Conservation (phyloP, 2,329 filamentous ascomycete species). For the Thelonectria blattea region DNA sequence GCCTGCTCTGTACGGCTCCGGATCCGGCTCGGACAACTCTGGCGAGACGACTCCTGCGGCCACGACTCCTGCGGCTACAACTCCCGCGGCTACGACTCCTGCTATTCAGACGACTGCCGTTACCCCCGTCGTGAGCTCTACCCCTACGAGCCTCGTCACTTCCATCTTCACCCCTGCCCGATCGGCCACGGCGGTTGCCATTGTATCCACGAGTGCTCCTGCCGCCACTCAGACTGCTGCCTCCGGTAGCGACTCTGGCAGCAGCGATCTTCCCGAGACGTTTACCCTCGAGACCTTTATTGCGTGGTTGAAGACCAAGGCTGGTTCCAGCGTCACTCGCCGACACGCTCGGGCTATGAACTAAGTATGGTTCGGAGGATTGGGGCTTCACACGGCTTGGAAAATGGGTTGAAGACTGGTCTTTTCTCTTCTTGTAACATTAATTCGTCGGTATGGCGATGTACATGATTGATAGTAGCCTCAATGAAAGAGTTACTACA, state of each 20-base stretch:
- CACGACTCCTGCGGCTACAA: constrained; percentile 13
- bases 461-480: not conserved
- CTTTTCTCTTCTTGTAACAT: constrained; percentile 19
- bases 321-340: constrained; percentile 23
- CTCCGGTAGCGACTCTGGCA: constrained; percentile 3
- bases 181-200: constrained; percentile 8
- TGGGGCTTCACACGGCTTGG: not conserved
- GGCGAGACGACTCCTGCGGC: constrained; percentile 15
- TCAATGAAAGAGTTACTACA: constrained; percentile 1
- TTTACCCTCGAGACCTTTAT: constrained; percentile 36
- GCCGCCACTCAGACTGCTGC: constrained; percentile 7
- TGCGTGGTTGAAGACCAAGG: constrained; percentile 24
- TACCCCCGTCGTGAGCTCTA: constrained; percentile 4
- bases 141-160: constrained; percentile 21
- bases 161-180: constrained; percentile 13
- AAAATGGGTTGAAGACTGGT: not conserved
- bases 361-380: constrained; percentile 16
- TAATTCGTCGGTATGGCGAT: constrained; percentile 1
- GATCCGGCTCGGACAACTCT: constrained; percentile 17
- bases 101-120: constrained; percentile 12
- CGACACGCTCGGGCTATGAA: constrained; percentile 32
- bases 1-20: constrained; percentile 37
- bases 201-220: not conserved
- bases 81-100: constrained; percentile 17
- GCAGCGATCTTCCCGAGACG: constrained; percentile 27